These are phyloP conservation scores for Xerocomus cyaneibrunnescens DNA, from an alignment of 1,284 basidiomycete genomes.

Conservation along the genomic window DNA sequence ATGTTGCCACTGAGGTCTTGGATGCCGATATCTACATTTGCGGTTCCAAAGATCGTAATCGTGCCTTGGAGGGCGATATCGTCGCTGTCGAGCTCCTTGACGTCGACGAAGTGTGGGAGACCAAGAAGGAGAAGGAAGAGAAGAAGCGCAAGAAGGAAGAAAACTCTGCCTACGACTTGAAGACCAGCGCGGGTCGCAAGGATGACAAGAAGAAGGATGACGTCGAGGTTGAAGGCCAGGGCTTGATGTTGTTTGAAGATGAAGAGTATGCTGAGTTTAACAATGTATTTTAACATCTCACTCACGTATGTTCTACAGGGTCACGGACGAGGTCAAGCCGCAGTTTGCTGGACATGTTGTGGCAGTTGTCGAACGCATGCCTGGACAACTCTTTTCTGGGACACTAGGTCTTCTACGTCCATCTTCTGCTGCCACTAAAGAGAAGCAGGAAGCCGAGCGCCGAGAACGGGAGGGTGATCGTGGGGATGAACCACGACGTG, in stretches of 20 bases:
- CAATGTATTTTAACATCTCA: neutral
- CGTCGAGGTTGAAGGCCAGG: constrained; percentile 99
- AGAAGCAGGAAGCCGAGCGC: constrained; percentile 98
- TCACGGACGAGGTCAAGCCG: constrained; percentile 95
- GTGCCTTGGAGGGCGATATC: constrained; percentile 97
- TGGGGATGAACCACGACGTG: constrained; percentile 75
- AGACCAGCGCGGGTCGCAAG: constrained; percentile 75
- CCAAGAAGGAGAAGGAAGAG: constrained; percentile 99
- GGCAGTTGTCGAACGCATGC: constrained; percentile 97
- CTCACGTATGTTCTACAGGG: constrained; percentile 47
- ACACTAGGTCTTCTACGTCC: constrained; percentile 95
- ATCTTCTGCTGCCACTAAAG: constrained; percentile 97
- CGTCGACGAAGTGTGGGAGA: constrained; percentile 97
- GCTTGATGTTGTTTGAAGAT: constrained; percentile 94
- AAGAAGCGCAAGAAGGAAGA: constrained; percentile 99
- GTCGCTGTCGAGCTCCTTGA: constrained; percentile 98
- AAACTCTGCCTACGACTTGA: constrained; percentile 87
- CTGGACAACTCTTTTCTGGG: constrained; percentile 97
- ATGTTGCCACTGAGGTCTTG: constrained; percentile 98
- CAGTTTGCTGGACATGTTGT: constrained; percentile 97
- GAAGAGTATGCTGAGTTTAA: constrained; percentile 68
- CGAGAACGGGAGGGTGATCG: constrained; percentile 93
- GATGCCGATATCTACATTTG: constrained; percentile 99
- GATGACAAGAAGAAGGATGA: constrained; percentile 99
- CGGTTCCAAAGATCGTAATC: constrained; percentile 98